Conservation (phyloP, 2,329 filamentous ascomycete genomes). For the Magnaporthiopsis poae region DNA sequence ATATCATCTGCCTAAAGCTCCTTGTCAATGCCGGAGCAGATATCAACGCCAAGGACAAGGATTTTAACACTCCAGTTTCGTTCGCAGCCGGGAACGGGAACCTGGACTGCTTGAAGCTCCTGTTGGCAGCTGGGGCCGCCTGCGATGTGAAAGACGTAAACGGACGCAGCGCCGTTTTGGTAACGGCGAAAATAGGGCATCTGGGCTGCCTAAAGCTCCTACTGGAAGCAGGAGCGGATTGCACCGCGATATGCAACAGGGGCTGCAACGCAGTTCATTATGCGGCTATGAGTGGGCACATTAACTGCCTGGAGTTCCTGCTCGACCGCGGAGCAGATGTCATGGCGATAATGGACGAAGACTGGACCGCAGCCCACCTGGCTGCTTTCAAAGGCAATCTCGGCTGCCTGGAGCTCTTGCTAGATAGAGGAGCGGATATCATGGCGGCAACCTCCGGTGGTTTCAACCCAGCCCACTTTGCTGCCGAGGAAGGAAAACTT, state of each 20-base stretch:
- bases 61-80: too few relatives aligned
- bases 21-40: too few relatives aligned
- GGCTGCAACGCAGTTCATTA: too few relatives aligned
- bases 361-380: not conserved
- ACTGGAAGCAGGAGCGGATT: too few relatives aligned
- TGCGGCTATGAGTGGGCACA: too few relatives aligned
- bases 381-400: not conserved
- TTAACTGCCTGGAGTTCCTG: not conserved
- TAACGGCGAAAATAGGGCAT: too few relatives aligned
- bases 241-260: too few relatives aligned
- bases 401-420: not conserved
- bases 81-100: not conserved
- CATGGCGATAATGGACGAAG: accelerated
- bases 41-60: not conserved
- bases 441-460: accelerated
- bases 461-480: not conserved
- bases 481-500: not conserved
- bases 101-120: not conserved
- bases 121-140: not conserved
- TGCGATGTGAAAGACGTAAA: too few relatives aligned
- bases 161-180: too few relatives aligned
- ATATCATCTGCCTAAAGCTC: too few relatives aligned
- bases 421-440: not conserved
- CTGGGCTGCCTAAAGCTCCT: too few relatives aligned
- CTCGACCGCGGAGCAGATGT: not conserved